Evolutionary conservation across 352 stramenopile species (phyloP).

Genomic region (Pythium guiyangense): DNA sequence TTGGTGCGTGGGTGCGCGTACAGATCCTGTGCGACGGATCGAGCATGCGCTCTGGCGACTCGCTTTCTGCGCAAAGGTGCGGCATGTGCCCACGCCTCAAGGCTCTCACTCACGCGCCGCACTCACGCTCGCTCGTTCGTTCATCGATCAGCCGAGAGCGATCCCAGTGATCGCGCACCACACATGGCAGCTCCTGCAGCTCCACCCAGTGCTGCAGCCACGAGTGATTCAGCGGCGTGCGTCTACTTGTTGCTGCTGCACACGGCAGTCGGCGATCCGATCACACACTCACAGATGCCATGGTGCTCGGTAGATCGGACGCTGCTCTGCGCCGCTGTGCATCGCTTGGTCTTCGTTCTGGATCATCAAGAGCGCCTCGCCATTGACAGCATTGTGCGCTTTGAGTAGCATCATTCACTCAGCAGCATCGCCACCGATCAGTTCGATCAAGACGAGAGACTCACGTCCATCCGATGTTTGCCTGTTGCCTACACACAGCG

Average conservation of each 20-base stretch:
- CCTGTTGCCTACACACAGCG: neutral
- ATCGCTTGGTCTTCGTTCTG: neutral
- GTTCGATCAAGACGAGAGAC: too few species aligned
- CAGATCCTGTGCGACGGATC: conserved; percentile 21
- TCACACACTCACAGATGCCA: neutral
- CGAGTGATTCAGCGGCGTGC: conserved; percentile 15
- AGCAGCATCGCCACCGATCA: too few species aligned
- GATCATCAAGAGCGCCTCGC: neutral
- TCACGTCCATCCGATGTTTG: too few species aligned
- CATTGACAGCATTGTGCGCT: conserved; percentile 4
- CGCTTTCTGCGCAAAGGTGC: neutral
- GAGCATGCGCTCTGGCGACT: conserved; percentile 28
- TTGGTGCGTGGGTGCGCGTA: neutral
- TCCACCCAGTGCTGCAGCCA: conserved; percentile 15
- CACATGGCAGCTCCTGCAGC: conserved; percentile 15
- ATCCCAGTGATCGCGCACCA: conserved; percentile 3
- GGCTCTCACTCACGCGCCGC: neutral
- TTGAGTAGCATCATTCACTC: neutral
- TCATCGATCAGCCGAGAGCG: neutral
- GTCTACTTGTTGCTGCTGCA: neutral
- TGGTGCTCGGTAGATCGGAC: neutral
- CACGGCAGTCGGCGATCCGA: neutral
- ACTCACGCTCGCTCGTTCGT: neutral
- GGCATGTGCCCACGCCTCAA: neutral
- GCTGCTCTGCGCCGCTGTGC: neutral